Base-by-base conservation (phyloP, 306 rosid species). In the Quercus parvula region DNA sequence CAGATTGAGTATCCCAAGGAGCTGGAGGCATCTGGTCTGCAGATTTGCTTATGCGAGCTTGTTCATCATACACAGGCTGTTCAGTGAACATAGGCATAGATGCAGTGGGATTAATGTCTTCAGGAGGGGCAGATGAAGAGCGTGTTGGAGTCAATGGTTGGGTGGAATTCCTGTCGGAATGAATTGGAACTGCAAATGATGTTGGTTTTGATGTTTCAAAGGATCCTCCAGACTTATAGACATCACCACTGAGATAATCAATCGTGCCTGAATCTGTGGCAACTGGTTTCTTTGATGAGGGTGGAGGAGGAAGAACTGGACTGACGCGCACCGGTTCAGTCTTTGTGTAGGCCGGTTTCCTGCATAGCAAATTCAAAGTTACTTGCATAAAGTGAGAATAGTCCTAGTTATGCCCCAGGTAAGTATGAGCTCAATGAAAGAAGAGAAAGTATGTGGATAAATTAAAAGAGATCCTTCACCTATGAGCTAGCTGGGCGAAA, bases 241-340 rank as follows among this genome's bases (percentile, higher is more conserved):
- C 55, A 75, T 93, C 98, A 2, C 99, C 99, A 56, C 99, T 96
- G 72, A 96, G 94, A 85, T 90, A 96, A 86, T 96, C 99, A 38
- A 96, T 79, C 85, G 77, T 49, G 69, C 92, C 84, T 33, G 92
- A 67, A 71, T 88, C 91, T 49, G 87, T 74, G 78, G 81, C 74
- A 75, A 86, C 87, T 7, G 97, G 97, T 84, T 73, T 90, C 85
- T 77, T 88, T 25, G 97, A 81, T 33, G 98, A 76, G 2, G 98
- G 98, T 25, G 96, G 99, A 62, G 98, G 96, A 61, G 98, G 94
- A 85, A 93, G 83, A 78, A 91, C 70, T 74, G 92, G 83, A 70
- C 81, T 90, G 57, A 71, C 25, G 70, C 81, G 88, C 75, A 59
- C 85, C 20, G 86, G 80, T 77, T 86, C 88, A 70, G 78, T 75